These are phyloP conservation scores for Dimocarpus longan DNA, from an alignment of 345 rosid genomes.

Conservation along the genomic window DNA sequence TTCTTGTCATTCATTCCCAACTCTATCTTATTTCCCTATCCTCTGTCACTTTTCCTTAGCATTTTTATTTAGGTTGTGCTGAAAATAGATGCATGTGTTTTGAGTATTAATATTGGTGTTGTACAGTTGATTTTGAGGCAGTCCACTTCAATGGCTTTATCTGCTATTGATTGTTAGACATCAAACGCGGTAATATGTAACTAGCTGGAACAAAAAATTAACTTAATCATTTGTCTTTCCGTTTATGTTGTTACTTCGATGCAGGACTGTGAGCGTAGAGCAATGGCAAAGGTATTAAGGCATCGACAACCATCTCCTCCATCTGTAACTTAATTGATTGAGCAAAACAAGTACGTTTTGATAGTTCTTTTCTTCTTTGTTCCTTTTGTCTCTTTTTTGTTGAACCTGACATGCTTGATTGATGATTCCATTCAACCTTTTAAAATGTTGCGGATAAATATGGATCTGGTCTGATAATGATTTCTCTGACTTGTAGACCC, in stretches of 20 bases:
- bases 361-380: not conserved
- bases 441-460: not conserved
- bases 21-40: not conserved
- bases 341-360: conserved; percentile 33
- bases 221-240: not conserved
- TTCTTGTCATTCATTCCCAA: not conserved
- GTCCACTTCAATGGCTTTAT: not conserved
- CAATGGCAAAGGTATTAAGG: conserved; percentile 62
- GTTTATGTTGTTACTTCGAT: conserved; percentile 19
- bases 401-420: conserved; percentile 2
- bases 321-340: conserved; percentile 35
- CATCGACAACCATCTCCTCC: conserved; percentile 54
- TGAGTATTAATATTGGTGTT: not conserved
- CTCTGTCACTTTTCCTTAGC: not conserved
- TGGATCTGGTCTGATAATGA: not conserved
- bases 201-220: not conserved
- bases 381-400: not conserved
- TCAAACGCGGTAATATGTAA: not conserved
- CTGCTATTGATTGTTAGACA: not conserved
- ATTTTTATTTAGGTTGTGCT: not conserved
- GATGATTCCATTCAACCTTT: not conserved
- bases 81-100: not conserved
- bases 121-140: conserved; percentile 13
- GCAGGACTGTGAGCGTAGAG: conserved; percentile 90
- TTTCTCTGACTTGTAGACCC: not conserved